phyloP scores from a whole-genome alignment of 2,329 filamentous ascomycete genomes.

The Ophiostoma quercus region DNA sequence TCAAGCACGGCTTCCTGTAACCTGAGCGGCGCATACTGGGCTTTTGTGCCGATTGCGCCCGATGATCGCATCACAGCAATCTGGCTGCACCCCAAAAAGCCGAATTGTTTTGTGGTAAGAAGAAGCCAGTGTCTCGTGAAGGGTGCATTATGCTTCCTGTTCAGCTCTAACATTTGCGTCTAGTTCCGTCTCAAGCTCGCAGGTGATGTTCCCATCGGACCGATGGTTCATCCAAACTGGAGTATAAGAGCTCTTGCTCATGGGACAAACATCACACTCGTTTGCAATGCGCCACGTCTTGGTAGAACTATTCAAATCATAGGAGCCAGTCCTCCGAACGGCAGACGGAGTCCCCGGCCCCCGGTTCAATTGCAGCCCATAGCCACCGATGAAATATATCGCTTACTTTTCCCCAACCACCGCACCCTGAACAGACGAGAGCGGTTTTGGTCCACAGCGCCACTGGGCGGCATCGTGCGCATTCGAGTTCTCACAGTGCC shows the following conservation, averaged over 20 bases:
- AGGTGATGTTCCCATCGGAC: neutral
- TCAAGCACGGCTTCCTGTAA: neutral
- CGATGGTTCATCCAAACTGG: neutral
- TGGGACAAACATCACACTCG: neutral
- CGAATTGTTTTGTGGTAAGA: neutral
- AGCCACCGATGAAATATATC: neutral
- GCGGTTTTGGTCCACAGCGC: neutral
- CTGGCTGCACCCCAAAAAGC: neutral
- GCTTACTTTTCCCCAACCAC: neutral
- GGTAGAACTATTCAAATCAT: neutral
- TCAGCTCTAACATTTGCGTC: neutral
- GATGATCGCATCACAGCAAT: neutral
- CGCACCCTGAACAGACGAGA: neutral
- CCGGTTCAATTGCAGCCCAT: neutral
- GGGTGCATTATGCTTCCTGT: neutral
- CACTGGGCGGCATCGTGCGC: neutral
- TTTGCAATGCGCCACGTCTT: neutral
- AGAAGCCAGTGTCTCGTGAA: neutral
- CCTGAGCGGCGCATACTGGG: neutral
- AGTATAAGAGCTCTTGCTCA: neutral
- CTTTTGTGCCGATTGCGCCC: neutral
- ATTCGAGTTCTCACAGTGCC: neutral
- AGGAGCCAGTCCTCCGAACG: neutral
- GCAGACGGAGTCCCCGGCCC: neutral
- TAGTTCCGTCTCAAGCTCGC: constrained; percentile 2